Evolutionary conservation across 2,329 filamentous ascomycete genomes (phyloP), one percentile per base, ranked within the genome.

Genomic region (Trichoderma polysporum): DNA sequence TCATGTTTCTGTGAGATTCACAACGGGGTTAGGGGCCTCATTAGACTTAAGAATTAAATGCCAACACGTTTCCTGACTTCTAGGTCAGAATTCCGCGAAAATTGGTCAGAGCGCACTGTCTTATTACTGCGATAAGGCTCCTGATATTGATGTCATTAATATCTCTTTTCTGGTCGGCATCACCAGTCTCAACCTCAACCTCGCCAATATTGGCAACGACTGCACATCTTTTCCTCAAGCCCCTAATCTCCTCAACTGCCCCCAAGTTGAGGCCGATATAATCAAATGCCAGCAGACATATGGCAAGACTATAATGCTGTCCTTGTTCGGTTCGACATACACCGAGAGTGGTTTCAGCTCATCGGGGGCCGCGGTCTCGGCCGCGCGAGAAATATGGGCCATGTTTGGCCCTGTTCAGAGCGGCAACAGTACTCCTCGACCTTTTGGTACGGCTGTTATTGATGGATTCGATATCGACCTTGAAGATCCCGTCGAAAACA

Each of bases 391-490:
- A 25, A 78, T 93, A 62, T 93, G 90, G 90, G 81, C 85, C 61
- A 89, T 88, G 69, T 93, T 92, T 74, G 91, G 90, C 2, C 88
- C 90, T 8, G 74, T 77, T 17, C 73, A 76, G 47, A 72, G 77
- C 13, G 79, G 77, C 33, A 80, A 77, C 45, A 77, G 76, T 1
- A 80, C 79, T 9, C 81, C 86, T 66, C 86, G 91, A 10, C 91
- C 90, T 1, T 93, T 93, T 74, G 88, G 88, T 62, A 77, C 79
- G 13, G 86, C 88, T 12, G 81, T 86, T 5, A 79, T 93, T 47
- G 90, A 93, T 75, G 91, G 91, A 3, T 92, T 93, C 75, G 90
- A 93, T 77, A 87, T 93, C 70, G 91, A 93, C 75, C 88, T 92
- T 69, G 90, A 93, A 78, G 81, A 85, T 4, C 76, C 77, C 4